A percentile compares a stretch with the other conserved stretches of the same genome.
phyloP scores from a whole-genome alignment of 768 basidiomycete species.

The Paxillus ammoniavirescens region DNA sequence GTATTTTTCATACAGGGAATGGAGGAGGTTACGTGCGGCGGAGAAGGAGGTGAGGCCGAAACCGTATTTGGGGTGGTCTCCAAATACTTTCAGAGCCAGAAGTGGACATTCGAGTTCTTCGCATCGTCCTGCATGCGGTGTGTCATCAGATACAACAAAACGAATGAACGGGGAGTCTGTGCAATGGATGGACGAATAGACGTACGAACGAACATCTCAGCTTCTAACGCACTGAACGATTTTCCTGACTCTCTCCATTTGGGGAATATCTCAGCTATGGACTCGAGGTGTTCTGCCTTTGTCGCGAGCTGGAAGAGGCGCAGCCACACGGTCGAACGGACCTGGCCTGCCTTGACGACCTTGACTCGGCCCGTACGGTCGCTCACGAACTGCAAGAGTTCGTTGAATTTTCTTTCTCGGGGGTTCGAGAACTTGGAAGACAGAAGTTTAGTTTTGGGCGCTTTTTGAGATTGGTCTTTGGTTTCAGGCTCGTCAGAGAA shows the following conservation, averaged over 20 bases:
- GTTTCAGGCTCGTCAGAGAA: not conserved
- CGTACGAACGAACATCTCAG: constrained; percentile 52
- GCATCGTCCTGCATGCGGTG: constrained; percentile 51
- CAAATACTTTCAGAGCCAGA: constrained; percentile 60
- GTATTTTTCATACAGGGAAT: constrained; percentile 48
- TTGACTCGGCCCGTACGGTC: constrained; percentile 30
- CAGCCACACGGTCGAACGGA: constrained; percentile 48
- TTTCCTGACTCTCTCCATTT: constrained; percentile 40
- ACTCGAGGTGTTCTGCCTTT: constrained; percentile 48
- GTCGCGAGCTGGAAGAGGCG: constrained; percentile 50
- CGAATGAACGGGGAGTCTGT: not conserved
- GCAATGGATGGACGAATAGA: constrained; percentile 25
- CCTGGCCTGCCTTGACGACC: constrained; percentile 30
- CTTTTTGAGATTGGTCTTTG: not conserved
- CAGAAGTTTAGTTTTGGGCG: not conserved
- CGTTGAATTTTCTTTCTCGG: constrained; percentile 25
- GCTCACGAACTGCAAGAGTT: constrained; percentile 25
- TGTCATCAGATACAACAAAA: not conserved
- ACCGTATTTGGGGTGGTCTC: constrained; percentile 61
- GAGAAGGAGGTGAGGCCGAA: constrained; percentile 45
- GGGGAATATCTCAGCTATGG: constrained; percentile 46
- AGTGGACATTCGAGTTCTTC: constrained; percentile 52
- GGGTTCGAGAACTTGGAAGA: not conserved
- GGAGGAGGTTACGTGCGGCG: constrained; percentile 56
- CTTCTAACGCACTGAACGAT: constrained; percentile 26